Conservation (phyloP, 306 rosid species). For the Rosa persica region DNA sequence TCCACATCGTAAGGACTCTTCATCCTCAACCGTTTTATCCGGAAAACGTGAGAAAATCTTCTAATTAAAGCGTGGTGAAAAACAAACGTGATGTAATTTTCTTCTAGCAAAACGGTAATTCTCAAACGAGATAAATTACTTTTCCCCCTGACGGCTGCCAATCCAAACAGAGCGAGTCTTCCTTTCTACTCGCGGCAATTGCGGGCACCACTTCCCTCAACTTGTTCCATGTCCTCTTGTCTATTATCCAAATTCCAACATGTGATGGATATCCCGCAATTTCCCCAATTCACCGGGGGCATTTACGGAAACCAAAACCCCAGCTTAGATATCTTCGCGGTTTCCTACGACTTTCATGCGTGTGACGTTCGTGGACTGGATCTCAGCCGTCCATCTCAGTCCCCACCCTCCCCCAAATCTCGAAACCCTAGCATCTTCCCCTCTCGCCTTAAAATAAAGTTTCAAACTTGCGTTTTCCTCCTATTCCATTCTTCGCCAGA, state of each 20-base stretch:
- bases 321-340: slow-evolving; percentile 32
- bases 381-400: slow-evolving; percentile 50
- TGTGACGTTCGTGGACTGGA: slow-evolving; percentile 25
- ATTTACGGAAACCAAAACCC: neutral
- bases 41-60: neutral
- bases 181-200: slow-evolving; percentile 25
- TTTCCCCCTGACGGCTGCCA: slow-evolving; percentile 35
- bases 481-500: neutral
- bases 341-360: slow-evolving; percentile 52
- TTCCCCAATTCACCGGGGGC: neutral
- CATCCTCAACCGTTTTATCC: neutral
- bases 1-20: neutral
- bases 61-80: neutral
- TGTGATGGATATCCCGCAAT: slow-evolving; percentile 11
- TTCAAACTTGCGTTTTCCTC: slow-evolving; percentile 34
- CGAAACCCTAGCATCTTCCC: slow-evolving; percentile 62
- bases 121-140: neutral
- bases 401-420: slow-evolving; percentile 38
- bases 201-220: slow-evolving; percentile 35
- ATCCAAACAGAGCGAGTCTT: slow-evolving; percentile 32
- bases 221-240: slow-evolving; percentile 26
- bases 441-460: neutral
- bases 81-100: neutral
- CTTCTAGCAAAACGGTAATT: neutral
- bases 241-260: slow-evolving; percentile 7